Percentiles rank a stretch among this genome's conserved stretches.
These are phyloP conservation scores for Ceratocystis destructans DNA, from an alignment of 2,329 filamentous ascomycete genomes.

Conservation along the genomic window DNA sequence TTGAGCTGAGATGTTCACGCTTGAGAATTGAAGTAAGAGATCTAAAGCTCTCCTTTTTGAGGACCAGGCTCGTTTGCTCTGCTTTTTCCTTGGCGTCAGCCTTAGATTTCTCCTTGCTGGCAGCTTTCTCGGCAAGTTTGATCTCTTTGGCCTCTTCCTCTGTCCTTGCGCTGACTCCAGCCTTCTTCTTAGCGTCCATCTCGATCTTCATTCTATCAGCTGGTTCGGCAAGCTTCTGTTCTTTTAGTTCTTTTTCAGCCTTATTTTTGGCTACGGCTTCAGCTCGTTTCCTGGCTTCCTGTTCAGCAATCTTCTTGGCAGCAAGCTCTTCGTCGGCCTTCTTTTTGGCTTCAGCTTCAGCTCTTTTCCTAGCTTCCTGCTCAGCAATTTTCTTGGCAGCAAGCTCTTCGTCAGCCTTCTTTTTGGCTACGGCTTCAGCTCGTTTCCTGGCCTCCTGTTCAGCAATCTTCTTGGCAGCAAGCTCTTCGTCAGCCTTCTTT, in stretches of 20 bases:
- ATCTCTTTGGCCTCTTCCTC: background rate
- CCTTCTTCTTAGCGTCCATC: background rate
- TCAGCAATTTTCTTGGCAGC: background rate
- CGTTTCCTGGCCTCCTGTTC: background rate
- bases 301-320: background rate
- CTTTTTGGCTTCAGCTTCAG: background rate
- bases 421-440: background rate
- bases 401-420: background rate
- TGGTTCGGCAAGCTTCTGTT: background rate
- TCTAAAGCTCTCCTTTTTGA: background rate
- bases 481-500: background rate
- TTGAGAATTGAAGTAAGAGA: background rate
- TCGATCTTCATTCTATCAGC: background rate
- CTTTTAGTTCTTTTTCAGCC: background rate
- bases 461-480: background rate
- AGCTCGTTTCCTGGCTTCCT: background rate
- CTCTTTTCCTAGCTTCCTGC: background rate
- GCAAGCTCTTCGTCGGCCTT: background rate
- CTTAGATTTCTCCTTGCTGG: background rate
- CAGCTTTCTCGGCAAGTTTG: background rate
- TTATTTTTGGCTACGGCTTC: background rate
- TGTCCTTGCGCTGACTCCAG: background rate
- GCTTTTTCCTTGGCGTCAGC: background rate
- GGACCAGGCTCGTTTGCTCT: background rate
- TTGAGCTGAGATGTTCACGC: background rate